Evolutionary conservation across 345 rosid genomes (phyloP).

Genomic region (Hibiscus mutabilis): DNA sequence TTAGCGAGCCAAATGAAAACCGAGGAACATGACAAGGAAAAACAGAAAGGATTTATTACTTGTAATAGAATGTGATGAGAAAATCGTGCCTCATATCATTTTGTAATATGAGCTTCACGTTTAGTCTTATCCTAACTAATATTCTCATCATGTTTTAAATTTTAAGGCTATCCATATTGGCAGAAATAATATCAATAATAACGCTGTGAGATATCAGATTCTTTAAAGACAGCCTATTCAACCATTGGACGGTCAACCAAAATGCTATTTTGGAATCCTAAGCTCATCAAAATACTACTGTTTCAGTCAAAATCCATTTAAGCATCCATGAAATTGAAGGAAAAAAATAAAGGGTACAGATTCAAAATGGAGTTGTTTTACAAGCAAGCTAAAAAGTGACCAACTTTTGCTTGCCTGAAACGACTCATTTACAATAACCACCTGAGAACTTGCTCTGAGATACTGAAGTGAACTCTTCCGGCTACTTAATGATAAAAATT

Average conservation of each 20-base stretch:
- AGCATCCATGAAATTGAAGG: neutral
- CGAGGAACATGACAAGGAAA: conserved; percentile 6
- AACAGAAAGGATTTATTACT: neutral
- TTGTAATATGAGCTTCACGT: neutral
- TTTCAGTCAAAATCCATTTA: neutral
- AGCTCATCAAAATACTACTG: neutral
- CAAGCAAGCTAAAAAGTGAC: neutral
- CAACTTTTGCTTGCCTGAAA: neutral
- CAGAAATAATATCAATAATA: neutral
- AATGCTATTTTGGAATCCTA: neutral
- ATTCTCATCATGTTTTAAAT: neutral
- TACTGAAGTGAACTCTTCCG: neutral
- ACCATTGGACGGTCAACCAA: neutral
- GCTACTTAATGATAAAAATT: neutral
- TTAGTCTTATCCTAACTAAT: neutral
- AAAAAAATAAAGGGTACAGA: conserved; percentile 1
- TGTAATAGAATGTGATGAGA: neutral
- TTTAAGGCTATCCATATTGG: neutral
- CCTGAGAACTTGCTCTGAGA: neutral
- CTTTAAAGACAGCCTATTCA: neutral
- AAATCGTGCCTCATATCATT: neutral
- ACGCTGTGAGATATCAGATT: neutral
- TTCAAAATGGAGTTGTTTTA: neutral
- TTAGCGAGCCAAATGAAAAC: conserved; percentile 19
- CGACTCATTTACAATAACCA: neutral